A percentile compares a stretch with the other conserved stretches of the same genome.
Conservation (phyloP, 2,329 filamentous ascomycete genomes). For the Trichoderma cornu-damae region DNA sequence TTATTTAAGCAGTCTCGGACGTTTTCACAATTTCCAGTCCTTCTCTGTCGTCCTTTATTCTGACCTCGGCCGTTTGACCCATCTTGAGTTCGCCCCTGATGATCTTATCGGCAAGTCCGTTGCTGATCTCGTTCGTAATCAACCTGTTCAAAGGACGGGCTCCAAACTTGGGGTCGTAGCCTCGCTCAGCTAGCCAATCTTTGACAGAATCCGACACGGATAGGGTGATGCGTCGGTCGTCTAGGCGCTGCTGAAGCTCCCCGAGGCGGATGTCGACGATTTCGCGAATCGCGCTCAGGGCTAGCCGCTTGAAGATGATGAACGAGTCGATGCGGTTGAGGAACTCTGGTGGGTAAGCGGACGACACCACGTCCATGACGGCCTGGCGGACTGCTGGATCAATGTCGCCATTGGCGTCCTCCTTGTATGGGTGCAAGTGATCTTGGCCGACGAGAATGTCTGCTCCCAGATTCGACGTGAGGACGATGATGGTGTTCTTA, state of each 20-base stretch:
- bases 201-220: slow-evolving; percentile 66
- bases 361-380: slow-evolving; percentile 82
- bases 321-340: slow-evolving; percentile 95
- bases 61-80: slow-evolving; percentile 68
- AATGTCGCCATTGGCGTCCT: slow-evolving; percentile 62
- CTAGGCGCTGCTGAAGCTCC: slow-evolving; percentile 76
- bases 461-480: slow-evolving; percentile 92
- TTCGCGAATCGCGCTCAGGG: slow-evolving; percentile 70
- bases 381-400: slow-evolving; percentile 66
- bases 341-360: slow-evolving; percentile 81
- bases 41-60: slow-evolving; percentile 57
- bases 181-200: slow-evolving; percentile 80
- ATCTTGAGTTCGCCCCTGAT: slow-evolving; percentile 76
- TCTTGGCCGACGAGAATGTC: slow-evolving; percentile 80
- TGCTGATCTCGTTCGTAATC: slow-evolving; percentile 85
- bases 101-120: slow-evolving; percentile 83
- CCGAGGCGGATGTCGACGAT: slow-evolving; percentile 89
- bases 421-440: slow-evolving; percentile 57
- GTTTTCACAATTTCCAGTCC: slow-evolving; percentile 48
- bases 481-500: slow-evolving; percentile 90
- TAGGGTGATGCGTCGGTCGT: slow-evolving; percentile 78
- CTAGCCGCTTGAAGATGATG: slow-evolving; percentile 89
- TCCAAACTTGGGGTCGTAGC: slow-evolving; percentile 88
- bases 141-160: slow-evolving; percentile 86
- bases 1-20: slow-evolving; percentile 15